These are phyloP conservation scores for Cryptosporidium muris DNA, from an alignment of 169 alveolate genomes.

Conservation along the genomic window DNA sequence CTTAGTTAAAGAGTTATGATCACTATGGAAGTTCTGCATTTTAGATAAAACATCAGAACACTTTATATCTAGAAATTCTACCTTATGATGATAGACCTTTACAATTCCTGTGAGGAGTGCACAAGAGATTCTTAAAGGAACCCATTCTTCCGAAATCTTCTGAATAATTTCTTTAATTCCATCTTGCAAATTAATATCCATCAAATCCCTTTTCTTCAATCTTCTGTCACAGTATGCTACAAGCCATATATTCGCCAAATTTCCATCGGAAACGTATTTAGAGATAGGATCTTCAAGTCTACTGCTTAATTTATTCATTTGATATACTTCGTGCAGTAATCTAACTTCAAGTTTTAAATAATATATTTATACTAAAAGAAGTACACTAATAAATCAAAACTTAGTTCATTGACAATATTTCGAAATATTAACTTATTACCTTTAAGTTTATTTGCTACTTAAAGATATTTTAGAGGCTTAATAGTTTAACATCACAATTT, in stretches of 20 bases:
- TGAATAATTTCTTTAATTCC: constrained; percentile 43
- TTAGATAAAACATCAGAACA: constrained; percentile 25
- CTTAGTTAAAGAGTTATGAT: not conserved
- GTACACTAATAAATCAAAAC: too few relatives aligned
- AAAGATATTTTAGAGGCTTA: too few relatives aligned
- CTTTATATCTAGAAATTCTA: constrained; percentile 37
- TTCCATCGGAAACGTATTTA: constrained; percentile 38
- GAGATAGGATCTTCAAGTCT: constrained; percentile 22
- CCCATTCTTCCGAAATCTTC: constrained; percentile 39
- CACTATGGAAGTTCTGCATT: constrained; percentile 49
- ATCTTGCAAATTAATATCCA: constrained; percentile 26
- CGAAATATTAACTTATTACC: too few relatives aligned
- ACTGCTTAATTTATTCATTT: not conserved
- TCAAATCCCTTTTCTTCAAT: constrained; percentile 26
- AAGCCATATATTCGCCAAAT: constrained; percentile 46
- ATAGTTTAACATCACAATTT: too few relatives aligned
- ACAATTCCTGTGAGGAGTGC: constrained; percentile 47
- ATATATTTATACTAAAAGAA: too few relatives aligned
- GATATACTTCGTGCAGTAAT: not conserved
- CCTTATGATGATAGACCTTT: constrained; percentile 42
- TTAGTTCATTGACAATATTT: too few relatives aligned
- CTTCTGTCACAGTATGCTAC: constrained; percentile 53
- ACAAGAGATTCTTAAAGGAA: constrained; percentile 62
- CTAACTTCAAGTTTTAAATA: too few relatives aligned
- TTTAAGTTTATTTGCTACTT: too few relatives aligned